Evolutionary conservation across 2,329 filamentous ascomycete genomes (phyloP), one percentile per base, ranked within the genome.

Genomic region (Fusarium pininemorale): DNA sequence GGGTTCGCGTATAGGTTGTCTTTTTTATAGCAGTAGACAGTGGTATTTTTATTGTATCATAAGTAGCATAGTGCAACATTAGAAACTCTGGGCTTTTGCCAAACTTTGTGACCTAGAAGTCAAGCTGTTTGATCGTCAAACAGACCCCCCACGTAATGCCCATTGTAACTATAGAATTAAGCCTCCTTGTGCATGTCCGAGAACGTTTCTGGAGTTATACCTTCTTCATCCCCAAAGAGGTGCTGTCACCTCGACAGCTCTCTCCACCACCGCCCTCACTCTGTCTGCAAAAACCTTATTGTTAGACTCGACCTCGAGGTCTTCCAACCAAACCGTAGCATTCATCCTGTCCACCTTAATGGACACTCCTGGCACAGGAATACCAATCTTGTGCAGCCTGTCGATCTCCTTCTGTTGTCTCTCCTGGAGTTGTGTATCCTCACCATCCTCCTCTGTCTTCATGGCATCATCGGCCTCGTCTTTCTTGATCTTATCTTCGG

Each of bases 271-370:
- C 3, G 94, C 94, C 76, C 93, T 89, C 10, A 99, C 94, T 66
- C 96, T 88, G 81, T 97, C 96, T 53, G 91, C 91, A 79, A 98
- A 89, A 24, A 94, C 90, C 72, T 91, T 90, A 73, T 94, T 94
- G 62, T 85, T 85, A 81, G 94, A 97, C 83, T 98, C 96, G 9
- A 99, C 93, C 77, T 97, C 94, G 50, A 98, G 83, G 75, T 93
- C 91, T 86, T 98, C 96, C 44, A 99, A 85, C 95, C 96, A 98
- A 12, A 99, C 92, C 70, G 90, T 93, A 12, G 96, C 96, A 60
- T 92, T 87, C 83, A 95, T 92, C 84, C 94, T 96, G 78, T 98
- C 96, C 8, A 98, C 92, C 78, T 89, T 91, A 82, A 99, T 94
- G 70, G 92, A 90, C 22, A 99, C 87, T 0, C 96, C 96, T 0